Evolutionary conservation across 192 early-diverging fungal species (phyloP).

Genomic region (Coemansia sp.): DNA sequence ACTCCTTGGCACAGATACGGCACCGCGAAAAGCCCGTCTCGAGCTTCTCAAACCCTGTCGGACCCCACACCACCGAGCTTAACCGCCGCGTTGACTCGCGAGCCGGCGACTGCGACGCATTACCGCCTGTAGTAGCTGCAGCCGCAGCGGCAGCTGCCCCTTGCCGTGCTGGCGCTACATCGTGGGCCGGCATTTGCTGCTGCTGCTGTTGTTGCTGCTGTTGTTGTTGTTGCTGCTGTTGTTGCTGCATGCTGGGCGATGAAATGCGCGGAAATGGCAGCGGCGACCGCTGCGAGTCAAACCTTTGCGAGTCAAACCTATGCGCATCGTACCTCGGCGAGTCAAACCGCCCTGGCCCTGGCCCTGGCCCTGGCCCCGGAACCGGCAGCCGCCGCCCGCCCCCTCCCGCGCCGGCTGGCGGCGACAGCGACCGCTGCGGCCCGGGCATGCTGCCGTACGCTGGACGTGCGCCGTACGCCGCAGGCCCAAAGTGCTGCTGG

Average conservation of each 20-base stretch:
- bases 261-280: conserved; percentile 52
- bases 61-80: conserved; percentile 54
- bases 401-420: conserved; percentile 14
- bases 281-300: conserved; percentile 34
- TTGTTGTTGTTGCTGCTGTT: conserved; percentile 16
- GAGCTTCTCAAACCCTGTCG: conserved; percentile 50
- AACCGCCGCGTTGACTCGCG: conserved; percentile 51
- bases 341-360: conserved; percentile 28
- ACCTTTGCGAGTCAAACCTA: conserved; percentile 28
- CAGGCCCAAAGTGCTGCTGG: conserved; percentile 30
- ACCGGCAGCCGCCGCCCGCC: conserved; percentile 18
- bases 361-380: no score
- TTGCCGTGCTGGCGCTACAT: background rate
- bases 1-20: conserved; percentile 50
- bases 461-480: conserved; percentile 16
- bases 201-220: conserved; percentile 8
- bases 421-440: conserved; percentile 39
- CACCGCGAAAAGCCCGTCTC: conserved; percentile 54
- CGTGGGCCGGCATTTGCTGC: conserved; percentile 4
- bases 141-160: conserved; percentile 1
- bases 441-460: conserved; percentile 7
- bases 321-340: conserved; percentile 7
- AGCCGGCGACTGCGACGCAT: conserved; percentile 44
- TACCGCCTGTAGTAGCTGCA: background rate
- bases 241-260: conserved; percentile 31